Evolutionary conservation across 169 alveolate species (phyloP), one percentile per base, ranked within the genome.

Genomic region (Eimeria acervulina): DNA sequence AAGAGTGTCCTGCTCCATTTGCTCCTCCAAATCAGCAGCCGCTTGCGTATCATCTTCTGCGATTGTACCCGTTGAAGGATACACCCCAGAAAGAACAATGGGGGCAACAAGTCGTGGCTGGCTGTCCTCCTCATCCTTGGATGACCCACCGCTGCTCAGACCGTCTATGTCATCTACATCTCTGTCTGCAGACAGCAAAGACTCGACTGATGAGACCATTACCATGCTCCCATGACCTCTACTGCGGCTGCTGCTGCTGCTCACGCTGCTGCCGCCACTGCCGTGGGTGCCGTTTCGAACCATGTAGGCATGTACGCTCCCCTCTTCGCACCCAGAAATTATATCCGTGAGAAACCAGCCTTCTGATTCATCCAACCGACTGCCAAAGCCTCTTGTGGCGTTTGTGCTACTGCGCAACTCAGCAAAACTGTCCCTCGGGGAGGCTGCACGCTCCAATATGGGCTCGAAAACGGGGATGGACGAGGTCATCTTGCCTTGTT

Each of bases 171-270:
- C 90, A 6, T 81, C 90, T 5, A 6, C 61, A 17, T 85, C 80
- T 31, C 78, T 38, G 38, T 85, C 93, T 31, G 38, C 42, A 33
- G 93, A 85, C 59, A 51, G 33, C 21, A 59, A 44, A 26, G 93
- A 85, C 38, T 85, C 93, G 38, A 85, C 93, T 42, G 93, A 85
- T 33, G 93, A 85, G 36, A 85, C 93, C 93, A 85, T 51, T 33
- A 85, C 80, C 52, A 59, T 55, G 26, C 78, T 55, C 26, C 81
- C 93, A 15, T 8, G 78, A 28, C 36, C 61, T 42, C 80, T 59
- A 7, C 78, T 59, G 63, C 44, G 17, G 52, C 78, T 28, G 93
- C 93, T 42, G 15, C 8, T 3, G 87, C 23, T 38, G 87, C 63
- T 23, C 26, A 42, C 61, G 38, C 38, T 40, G 59, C 87, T 76